A percentile compares a stretch with the other conserved stretches of the same genome.
phyloP scores from a whole-genome alignment of 495 filamentous ascomycete genomes.

The Cryomyces minteri region DNA sequence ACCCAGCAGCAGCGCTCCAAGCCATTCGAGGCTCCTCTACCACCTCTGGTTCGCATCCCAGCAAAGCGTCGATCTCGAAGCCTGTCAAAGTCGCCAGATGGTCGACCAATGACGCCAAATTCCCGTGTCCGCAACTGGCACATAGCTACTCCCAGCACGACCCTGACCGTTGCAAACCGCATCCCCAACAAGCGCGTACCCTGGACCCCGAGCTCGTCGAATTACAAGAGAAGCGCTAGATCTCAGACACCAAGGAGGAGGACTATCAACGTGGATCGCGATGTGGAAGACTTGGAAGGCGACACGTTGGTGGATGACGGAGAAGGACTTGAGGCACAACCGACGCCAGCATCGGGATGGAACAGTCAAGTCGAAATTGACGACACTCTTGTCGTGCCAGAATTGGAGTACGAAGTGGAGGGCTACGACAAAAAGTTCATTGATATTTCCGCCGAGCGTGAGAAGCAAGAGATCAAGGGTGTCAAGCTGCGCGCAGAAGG shows the following conservation, averaged over 20 bases:
- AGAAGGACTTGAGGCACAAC: neutral
- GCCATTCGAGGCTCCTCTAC: neutral
- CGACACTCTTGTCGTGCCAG: slow-evolving; percentile 13
- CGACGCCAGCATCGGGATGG: neutral
- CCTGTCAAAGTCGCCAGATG: neutral
- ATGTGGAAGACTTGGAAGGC: slow-evolving; percentile 7
- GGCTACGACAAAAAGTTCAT: slow-evolving; percentile 7
- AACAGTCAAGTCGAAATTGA: slow-evolving; percentile 6
- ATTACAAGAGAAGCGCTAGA: neutral
- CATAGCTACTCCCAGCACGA: neutral
- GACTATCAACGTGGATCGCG: slow-evolving; percentile 2
- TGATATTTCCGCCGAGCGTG: slow-evolving; percentile 13
- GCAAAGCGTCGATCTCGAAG: neutral
- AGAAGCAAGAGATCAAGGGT: slow-evolving; percentile 8
- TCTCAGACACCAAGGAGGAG: slow-evolving; percentile 1
- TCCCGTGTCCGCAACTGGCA: slow-evolving; percentile 9
- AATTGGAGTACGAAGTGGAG: slow-evolving; percentile 7
- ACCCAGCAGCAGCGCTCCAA: slow-evolving; percentile 1
- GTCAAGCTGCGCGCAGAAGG: slow-evolving; percentile 11
- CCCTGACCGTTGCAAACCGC: slow-evolving; percentile 1
- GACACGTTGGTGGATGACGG: slow-evolving; percentile 9
- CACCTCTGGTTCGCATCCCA: neutral
- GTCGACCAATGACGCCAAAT: slow-evolving; percentile 12
- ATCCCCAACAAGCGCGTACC: neutral
- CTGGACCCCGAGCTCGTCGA: neutral